Percentiles rank a stretch among this genome's conserved stretches.
Conservation (phyloP, 2,329 filamentous ascomycete species). For the Claviceps purpurea region DNA sequence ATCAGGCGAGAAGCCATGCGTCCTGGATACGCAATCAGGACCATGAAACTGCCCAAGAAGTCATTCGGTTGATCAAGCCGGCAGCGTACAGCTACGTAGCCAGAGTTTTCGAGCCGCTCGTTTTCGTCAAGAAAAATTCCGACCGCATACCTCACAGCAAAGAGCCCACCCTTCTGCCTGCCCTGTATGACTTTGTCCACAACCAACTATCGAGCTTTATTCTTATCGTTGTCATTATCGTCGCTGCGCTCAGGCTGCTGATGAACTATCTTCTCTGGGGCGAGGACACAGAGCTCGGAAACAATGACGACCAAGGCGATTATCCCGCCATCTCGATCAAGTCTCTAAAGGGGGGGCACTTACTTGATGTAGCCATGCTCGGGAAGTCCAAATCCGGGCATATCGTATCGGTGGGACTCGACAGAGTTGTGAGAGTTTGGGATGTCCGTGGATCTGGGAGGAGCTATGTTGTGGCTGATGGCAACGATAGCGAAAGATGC, state of each 20-base stretch:
- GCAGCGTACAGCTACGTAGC: slow-evolving; percentile 58
- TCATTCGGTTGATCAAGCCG: slow-evolving; percentile 65
- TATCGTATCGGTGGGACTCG: slow-evolving; percentile 56
- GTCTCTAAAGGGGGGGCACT: slow-evolving; percentile 49
- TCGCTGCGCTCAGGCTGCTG: slow-evolving; percentile 53
- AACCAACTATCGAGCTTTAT: slow-evolving; percentile 46
- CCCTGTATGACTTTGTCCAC: slow-evolving; percentile 51
- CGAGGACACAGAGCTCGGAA: slow-evolving; percentile 34
- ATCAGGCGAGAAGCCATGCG: slow-evolving; percentile 62
- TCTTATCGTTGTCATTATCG: slow-evolving; percentile 46
- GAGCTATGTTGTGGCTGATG: slow-evolving; percentile 28
- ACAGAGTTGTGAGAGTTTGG: slow-evolving; percentile 56
- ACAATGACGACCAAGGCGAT: slow-evolving; percentile 31
- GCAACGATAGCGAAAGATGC: slow-evolving; percentile 26
- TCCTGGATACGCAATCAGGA: slow-evolving; percentile 69
- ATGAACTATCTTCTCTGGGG: slow-evolving; percentile 65
- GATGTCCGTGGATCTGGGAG: slow-evolving; percentile 34
- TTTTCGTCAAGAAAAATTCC: slow-evolving; percentile 57
- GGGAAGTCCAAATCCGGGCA: slow-evolving; percentile 48
- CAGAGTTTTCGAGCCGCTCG: slow-evolving; percentile 58
- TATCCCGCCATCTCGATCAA: slow-evolving; percentile 42
- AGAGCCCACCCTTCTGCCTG: slow-evolving; percentile 22
- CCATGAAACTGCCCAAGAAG: slow-evolving; percentile 62
- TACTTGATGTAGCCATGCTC: slow-evolving; percentile 55
- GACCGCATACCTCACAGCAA: slow-evolving; percentile 44